Conservation (phyloP, 768 basidiomycete species). For the Porphyrellus cyaneotinctus region DNA sequence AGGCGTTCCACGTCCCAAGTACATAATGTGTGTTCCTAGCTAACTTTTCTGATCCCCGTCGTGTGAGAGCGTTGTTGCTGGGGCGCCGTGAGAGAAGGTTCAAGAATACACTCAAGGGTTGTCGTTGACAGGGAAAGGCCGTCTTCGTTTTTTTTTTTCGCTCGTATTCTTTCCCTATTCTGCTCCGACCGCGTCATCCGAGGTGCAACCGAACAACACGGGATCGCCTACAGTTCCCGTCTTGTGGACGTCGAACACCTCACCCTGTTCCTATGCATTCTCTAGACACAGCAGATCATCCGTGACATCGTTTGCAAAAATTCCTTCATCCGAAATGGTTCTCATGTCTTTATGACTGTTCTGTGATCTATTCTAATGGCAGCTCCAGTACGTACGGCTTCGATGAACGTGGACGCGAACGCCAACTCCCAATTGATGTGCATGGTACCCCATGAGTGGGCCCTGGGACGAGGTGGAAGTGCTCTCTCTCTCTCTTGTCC, state of each 20-base stretch:
- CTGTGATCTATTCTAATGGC: background rate
- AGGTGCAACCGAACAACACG: background rate
- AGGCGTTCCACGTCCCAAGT: background rate
- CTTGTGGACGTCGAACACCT: too few species aligned
- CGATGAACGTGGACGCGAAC: background rate
- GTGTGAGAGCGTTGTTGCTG: constrained; percentile 22
- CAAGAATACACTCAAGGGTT: background rate
- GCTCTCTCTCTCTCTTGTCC: background rate
- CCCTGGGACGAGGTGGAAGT: constrained; percentile 1
- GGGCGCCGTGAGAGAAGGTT: too few species aligned
- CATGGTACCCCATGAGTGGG: background rate
- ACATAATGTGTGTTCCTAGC: constrained; percentile 7
- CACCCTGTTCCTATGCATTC: constrained; percentile 1
- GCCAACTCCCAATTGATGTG: background rate
- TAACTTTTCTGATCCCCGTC: constrained; percentile 21
- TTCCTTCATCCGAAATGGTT: background rate
- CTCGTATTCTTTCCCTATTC: constrained; percentile 6
- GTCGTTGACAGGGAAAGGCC: constrained; percentile 9
- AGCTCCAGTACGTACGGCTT: background rate
- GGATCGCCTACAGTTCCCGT: too few species aligned
- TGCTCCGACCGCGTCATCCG: background rate
- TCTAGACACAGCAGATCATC: too few species aligned
- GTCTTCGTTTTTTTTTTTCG: constrained; percentile 1
- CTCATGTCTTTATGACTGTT: background rate
- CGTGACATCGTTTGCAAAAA: too few species aligned